Percentiles rank a stretch among this genome's conserved stretches.
phyloP scores from a whole-genome alignment of 1,284 basidiomycete genomes.

The Cryptococcus wingfieldii region DNA sequence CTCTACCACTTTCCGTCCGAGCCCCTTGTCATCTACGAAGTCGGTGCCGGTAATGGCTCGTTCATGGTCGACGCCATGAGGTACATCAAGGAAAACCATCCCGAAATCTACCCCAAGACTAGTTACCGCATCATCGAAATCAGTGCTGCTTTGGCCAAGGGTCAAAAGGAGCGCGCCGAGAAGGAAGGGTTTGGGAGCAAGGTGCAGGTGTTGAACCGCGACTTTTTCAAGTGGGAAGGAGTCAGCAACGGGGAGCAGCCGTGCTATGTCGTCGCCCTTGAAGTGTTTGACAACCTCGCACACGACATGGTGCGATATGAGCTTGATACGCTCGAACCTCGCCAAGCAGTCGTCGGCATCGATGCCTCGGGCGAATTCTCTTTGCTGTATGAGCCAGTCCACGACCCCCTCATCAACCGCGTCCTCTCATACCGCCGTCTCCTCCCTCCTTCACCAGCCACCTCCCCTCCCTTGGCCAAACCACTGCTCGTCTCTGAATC shows the following conservation, averaged over 20 bases:
- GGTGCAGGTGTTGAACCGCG: constrained; percentile 71
- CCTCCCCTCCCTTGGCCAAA: constrained; percentile 32
- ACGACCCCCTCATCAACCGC: constrained; percentile 72
- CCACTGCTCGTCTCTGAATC: constrained; percentile 46
- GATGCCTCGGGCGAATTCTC: constrained; percentile 80
- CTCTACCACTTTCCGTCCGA: constrained; percentile 92
- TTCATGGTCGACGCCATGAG: constrained; percentile 83
- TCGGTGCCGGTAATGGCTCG: constrained; percentile 96
- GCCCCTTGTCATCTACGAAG: constrained; percentile 92
- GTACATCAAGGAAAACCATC: constrained; percentile 71
- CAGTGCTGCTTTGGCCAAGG: constrained; percentile 66
- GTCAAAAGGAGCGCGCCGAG: constrained; percentile 63
- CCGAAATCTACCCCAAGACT: constrained; percentile 87
- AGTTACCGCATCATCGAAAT: constrained; percentile 88
- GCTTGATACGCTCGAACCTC: constrained; percentile 67
- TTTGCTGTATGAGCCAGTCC: constrained; percentile 76
- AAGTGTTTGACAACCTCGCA: constrained; percentile 96
- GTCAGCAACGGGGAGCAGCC: constrained; percentile 65
- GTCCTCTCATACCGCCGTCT: constrained; percentile 61
- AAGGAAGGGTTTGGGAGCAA: constrained; percentile 56
- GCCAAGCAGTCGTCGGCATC: constrained; percentile 78
- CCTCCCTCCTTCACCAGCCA: constrained; percentile 54
- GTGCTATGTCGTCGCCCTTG: constrained; percentile 90
- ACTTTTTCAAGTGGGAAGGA: constrained; percentile 79
- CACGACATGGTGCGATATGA: constrained; percentile 94